A percentile compares a stretch with the other conserved stretches of the same genome.
Conservation (phyloP, 2,329 filamentous ascomycete species). For the Huntiella decipiens region DNA sequence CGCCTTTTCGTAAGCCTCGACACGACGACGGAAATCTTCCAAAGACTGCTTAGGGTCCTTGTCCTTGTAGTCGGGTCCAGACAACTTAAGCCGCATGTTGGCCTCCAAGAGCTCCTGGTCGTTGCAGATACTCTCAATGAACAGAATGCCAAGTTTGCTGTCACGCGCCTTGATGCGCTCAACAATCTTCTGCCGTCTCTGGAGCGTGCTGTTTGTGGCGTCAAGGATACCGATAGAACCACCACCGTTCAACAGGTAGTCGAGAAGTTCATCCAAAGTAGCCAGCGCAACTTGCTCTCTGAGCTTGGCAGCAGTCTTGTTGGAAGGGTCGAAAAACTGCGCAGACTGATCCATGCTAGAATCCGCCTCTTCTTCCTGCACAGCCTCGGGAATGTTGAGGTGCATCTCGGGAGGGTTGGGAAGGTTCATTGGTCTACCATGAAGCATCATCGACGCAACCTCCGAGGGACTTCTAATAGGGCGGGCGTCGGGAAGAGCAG, state of each 20-base stretch:
- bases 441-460: slow-evolving; percentile 38
- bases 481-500: slow-evolving; percentile 13
- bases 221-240: slow-evolving; percentile 91
- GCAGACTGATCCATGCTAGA: slow-evolving; percentile 60
- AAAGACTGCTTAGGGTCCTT: slow-evolving; percentile 76
- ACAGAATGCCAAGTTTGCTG: slow-evolving; percentile 76
- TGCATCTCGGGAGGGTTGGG: slow-evolving; percentile 14
- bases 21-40: slow-evolving; percentile 79
- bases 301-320: slow-evolving; percentile 60
- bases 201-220: slow-evolving; percentile 88
- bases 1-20: slow-evolving; percentile 81
- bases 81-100: slow-evolving; percentile 93
- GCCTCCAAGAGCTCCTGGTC: slow-evolving; percentile 73
- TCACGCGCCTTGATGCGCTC: slow-evolving; percentile 66
- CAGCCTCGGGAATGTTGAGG: slow-evolving; percentile 3
- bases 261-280: slow-evolving; percentile 76
- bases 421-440: slow-evolving; percentile 26
- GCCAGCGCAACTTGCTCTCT: slow-evolving; percentile 84
- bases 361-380: background rate
- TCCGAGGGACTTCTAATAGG: slow-evolving; percentile 28
- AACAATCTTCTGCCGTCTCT: slow-evolving; percentile 66
- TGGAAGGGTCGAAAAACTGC: slow-evolving; percentile 82
- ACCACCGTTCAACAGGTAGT: slow-evolving; percentile 65
- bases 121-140: slow-evolving; percentile 85
- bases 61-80: slow-evolving; percentile 85